Evolutionary conservation across 176 grass and related monocot species (phyloP).

Genomic region (Rhynchospora pubera): DNA sequence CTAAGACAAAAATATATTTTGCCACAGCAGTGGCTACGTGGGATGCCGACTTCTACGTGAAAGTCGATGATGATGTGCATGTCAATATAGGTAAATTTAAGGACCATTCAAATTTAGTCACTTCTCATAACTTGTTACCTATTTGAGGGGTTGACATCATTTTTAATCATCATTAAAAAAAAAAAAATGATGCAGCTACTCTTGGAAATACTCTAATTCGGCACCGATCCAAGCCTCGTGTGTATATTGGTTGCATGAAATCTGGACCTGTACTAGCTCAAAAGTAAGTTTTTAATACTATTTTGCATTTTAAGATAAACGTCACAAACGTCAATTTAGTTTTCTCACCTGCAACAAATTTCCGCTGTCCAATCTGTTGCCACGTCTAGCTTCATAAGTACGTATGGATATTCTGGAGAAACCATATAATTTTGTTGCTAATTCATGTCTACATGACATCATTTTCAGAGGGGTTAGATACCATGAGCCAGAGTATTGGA

Average conservation of each 20-base stretch:
- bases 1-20: constrained; percentile 76
- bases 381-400: neutral
- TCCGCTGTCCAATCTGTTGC: neutral
- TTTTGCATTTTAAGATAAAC: neutral
- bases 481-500: constrained; percentile 49
- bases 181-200: constrained; percentile 47
- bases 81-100: constrained; percentile 75
- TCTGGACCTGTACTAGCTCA: constrained; percentile 81
- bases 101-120: neutral
- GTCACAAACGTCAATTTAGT: neutral
- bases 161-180: neutral
- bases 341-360: neutral
- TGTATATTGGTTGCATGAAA: constrained; percentile 95
- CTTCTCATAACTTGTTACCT: neutral
- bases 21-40: constrained; percentile 67
- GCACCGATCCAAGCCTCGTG: constrained; percentile 62
- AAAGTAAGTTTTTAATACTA: constrained; percentile 43
- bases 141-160: neutral
- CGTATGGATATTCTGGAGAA: neutral
- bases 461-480: constrained; percentile 36
- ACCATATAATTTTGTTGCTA: neutral
- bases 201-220: constrained; percentile 56
- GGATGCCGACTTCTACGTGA: constrained; percentile 93
- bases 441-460: neutral
- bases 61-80: constrained; percentile 97